These are phyloP conservation scores for Dissophora ornata DNA, from an alignment of 192 early-diverging fungal genomes.

Conservation along the genomic window DNA sequence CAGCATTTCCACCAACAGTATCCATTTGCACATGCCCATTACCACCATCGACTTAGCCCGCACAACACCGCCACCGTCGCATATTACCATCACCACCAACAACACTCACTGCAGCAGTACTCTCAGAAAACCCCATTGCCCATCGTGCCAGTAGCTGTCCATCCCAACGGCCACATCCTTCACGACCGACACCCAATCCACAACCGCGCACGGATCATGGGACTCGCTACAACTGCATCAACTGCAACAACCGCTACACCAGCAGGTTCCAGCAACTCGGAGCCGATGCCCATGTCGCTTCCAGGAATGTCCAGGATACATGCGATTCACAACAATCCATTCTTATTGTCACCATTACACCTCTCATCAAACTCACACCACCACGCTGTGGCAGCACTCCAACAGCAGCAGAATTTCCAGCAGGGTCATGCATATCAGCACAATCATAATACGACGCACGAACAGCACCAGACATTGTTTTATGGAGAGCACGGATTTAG, in stretches of 20 bases:
- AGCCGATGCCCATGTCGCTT: no score
- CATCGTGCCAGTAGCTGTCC: constrained; percentile 12
- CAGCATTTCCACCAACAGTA: neutral
- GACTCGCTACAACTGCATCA: neutral
- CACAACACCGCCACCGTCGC: neutral
- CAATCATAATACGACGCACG: no score
- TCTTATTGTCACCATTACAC: no score
- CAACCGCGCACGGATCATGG: constrained; percentile 38
- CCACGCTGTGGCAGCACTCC: no score
- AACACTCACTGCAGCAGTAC: neutral
- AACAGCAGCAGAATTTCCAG: no score
- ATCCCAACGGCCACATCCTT: constrained; percentile 46
- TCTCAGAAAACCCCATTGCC: neutral
- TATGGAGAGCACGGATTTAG: no score
- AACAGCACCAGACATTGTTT: no score
- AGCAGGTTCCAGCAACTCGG: neutral
- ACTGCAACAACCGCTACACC: neutral
- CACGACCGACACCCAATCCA: constrained; percentile 50
- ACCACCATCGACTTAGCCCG: no score
- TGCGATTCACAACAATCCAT: no score
- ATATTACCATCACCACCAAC: constrained; percentile 13
- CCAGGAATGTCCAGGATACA: no score
- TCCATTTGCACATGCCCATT: neutral
- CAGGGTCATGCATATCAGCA: no score
- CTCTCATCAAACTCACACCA: no score